These are phyloP conservation scores for Hansenula lynferdii DNA, from an alignment of 1,139 yeast species.

Conservation along the genomic window DNA sequence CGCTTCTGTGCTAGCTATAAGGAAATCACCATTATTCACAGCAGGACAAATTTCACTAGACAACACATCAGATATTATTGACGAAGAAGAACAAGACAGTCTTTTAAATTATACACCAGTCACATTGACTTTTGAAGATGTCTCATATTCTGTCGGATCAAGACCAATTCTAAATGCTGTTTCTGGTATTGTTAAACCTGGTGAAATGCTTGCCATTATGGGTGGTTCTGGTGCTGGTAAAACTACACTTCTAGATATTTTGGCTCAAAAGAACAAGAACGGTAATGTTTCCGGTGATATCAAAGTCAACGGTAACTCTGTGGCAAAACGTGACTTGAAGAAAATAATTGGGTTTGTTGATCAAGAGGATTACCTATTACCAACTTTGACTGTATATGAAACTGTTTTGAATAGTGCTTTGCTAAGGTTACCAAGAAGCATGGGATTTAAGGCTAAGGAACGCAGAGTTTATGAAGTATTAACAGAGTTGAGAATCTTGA, in stretches of 20 bases:
- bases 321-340: constrained; percentile 42
- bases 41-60: constrained; percentile 28
- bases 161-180: constrained; percentile 53
- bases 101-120: constrained; percentile 68
- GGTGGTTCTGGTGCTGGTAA: constrained; percentile 99
- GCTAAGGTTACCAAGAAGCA: constrained; percentile 73
- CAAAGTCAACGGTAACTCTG: constrained; percentile 61
- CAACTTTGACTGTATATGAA: constrained; percentile 93
- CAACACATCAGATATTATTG: constrained; percentile 30
- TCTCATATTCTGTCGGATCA: constrained; percentile 58
- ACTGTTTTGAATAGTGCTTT: constrained; percentile 91
- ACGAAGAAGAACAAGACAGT: constrained; percentile 38
- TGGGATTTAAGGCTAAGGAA: constrained; percentile 70
- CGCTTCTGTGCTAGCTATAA: constrained; percentile 46
- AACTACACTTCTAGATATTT: constrained; percentile 83
- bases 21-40: constrained; percentile 60
- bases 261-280: constrained; percentile 81
- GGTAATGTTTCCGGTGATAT: constrained; percentile 66
- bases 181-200: constrained; percentile 76
- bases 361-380: constrained; percentile 87
- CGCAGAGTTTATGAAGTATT: constrained; percentile 81
- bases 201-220: constrained; percentile 92
- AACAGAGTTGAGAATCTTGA: constrained; percentile 75
- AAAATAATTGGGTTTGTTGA: constrained; percentile 93
- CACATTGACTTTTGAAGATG: constrained; percentile 66